Percentiles rank a stretch among this genome's conserved stretches.
Conservation (phyloP, 2,329 filamentous ascomycete genomes). For the Fusarium cyanostomum region DNA sequence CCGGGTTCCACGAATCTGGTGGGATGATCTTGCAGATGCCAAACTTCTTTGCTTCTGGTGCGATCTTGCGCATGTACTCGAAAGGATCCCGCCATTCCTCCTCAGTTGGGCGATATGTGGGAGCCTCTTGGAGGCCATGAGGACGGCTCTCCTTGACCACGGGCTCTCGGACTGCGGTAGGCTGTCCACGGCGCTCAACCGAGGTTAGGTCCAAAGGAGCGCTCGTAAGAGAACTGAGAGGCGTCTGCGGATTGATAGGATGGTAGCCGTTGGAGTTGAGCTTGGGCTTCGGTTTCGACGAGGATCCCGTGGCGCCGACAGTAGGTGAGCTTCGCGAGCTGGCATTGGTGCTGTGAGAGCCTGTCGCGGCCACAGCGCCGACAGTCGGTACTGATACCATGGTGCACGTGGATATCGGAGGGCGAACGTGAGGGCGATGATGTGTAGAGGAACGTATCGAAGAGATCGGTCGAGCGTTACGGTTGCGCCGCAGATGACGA, state of each 20-base stretch:
- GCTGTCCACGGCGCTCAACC: conserved; percentile 89
- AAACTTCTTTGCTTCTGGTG: conserved; percentile 84
- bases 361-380: conserved; percentile 49
- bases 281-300: conserved; percentile 61
- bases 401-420: conserved; percentile 27
- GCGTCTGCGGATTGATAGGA: conserved; percentile 59
- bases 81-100: conserved; percentile 96
- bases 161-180: conserved; percentile 78
- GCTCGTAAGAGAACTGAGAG: conserved; percentile 66
- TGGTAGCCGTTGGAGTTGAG: conserved; percentile 65
- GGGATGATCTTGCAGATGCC: conserved; percentile 97
- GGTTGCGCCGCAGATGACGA: conserved; percentile 32
- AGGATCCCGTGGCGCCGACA: conserved; percentile 48
- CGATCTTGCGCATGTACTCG: conserved; percentile 92
- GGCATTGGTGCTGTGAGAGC: conserved; percentile 56
- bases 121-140: conserved; percentile 88
- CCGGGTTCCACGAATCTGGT: conserved; percentile 90
- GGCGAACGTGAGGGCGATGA: conserved; percentile 12
- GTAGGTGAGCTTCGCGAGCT: conserved; percentile 64
- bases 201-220: conserved; percentile 82
- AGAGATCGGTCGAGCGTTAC: conserved; percentile 31
- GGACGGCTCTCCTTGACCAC: conserved; percentile 81
- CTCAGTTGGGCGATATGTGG: conserved; percentile 87
- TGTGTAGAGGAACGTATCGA: conserved; percentile 17
- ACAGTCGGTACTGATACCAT: conserved; percentile 55